phyloP scores from a whole-genome alignment of 345 rosid genomes.

The Linum lewisii region DNA sequence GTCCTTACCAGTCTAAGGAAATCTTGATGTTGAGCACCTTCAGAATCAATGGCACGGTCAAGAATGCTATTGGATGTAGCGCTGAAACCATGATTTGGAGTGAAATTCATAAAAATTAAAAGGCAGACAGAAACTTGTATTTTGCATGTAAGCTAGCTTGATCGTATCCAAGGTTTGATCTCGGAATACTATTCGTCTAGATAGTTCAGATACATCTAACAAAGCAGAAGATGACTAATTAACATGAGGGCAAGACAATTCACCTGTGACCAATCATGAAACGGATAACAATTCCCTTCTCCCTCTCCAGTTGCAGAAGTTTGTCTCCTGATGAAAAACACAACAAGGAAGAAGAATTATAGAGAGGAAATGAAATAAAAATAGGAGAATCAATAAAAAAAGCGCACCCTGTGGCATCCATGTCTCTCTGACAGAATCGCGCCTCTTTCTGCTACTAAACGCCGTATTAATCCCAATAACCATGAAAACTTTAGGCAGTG shows the following conservation, averaged over 20 bases:
- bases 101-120: not conserved
- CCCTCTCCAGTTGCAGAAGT: conserved; percentile 67
- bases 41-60: conserved; percentile 95
- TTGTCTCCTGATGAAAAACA: conserved; percentile 46
- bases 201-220: not conserved
- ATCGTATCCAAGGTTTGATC: not conserved
- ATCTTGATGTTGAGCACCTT: conserved; percentile 90
- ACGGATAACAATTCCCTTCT: conserved; percentile 81
- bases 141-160: not conserved
- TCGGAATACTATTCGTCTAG: not conserved
- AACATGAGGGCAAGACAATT: not conserved
- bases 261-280: conserved; percentile 99
- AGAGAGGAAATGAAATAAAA: conserved; percentile 7
- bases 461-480: conserved; percentile 96
- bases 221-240: not conserved
- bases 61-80: conserved; percentile 90
- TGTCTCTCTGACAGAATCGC: conserved; percentile 88
- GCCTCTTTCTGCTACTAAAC: conserved; percentile 94
- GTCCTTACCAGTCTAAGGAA: conserved; percentile 81
- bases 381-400: conserved; percentile 5
- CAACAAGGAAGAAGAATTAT: conserved; percentile 3
- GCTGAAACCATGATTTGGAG: conserved; percentile 34
- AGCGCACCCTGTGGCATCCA: conserved; percentile 97
- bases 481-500: conserved; percentile 61
- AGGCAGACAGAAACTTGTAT: conserved; percentile 1